Evolutionary conservation across 2,329 filamentous ascomycete genomes (phyloP), one percentile per base, ranked within the genome.

Genomic region (Rutstroemia sp.): DNA sequence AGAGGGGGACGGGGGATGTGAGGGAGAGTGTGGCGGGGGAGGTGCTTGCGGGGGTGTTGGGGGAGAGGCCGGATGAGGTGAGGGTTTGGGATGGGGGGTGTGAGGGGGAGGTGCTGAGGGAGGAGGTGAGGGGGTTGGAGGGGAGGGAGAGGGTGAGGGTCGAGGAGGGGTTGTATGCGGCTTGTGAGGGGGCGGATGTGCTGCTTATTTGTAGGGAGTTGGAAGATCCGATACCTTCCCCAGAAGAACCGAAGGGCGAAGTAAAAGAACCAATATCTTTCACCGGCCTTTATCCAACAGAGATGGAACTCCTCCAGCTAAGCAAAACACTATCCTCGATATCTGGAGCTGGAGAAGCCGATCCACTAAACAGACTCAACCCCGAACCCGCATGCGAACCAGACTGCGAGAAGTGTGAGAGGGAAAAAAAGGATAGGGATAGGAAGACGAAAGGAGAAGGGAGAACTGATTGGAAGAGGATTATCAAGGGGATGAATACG

Each of bases 1-100:
- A 92, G 76, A 87, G 88, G 72, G 81, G 89, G 69, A 92, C 88
- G 0, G 82, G 80, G 21, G 88, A 92, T 67, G 88, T 86, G 5
- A 79, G 88, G 39, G 87, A 90, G 82, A 84, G 62, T 81, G 89
- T 60, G 81, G 89, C 69, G 80, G 5, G 23, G 23, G 23, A 23
- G 23, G 23, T 23, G 23, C 5, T 23, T 4, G 23, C 3, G 23
- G 5, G 79, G 61, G 78, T 77, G 12, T 73, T 91, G 19, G 73
- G 87, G 9, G 86, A 90, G 67, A 76, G 77, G 27, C 81, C 84
- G 0, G 74, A 73, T 4, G 81, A 86, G 67, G 78, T 89, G 51
- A 78, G 82, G 48, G 80, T 89, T 56, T 89, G 83, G 66, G 87
- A 91, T 68, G 84, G 86, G 1, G 74, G 72, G 56, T 77, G 68